Conservation (phyloP, 257 asterid species). For the Cynanchum wilfordii region DNA sequence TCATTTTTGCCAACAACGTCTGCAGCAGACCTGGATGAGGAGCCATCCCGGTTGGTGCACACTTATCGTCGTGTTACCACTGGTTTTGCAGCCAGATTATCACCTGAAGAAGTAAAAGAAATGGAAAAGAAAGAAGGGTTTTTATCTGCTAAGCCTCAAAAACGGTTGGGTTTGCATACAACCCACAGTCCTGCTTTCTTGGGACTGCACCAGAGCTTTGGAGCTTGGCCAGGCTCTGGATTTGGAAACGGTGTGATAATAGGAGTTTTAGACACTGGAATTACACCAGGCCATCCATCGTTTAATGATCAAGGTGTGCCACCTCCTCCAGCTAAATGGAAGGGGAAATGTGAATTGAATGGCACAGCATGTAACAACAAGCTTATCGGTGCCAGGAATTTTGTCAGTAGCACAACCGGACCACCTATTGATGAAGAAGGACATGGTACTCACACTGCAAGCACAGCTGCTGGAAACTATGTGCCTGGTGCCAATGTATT, state of each 20-base stretch:
- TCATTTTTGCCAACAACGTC: constrained; percentile 18
- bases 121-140: constrained; percentile 27
- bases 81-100: constrained; percentile 38
- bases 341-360: constrained; percentile 31
- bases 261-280: constrained; percentile 35
- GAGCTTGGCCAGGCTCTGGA: constrained; percentile 26
- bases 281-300: constrained; percentile 33
- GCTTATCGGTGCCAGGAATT: constrained; percentile 43
- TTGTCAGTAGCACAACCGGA: constrained; percentile 16
- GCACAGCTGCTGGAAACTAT: constrained; percentile 49
- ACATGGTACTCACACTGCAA: constrained; percentile 38
- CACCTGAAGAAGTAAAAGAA: constrained; percentile 21
- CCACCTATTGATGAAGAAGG: constrained; percentile 27
- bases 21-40: not conserved
- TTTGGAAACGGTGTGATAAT: constrained; percentile 38
- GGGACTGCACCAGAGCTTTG: constrained; percentile 25
- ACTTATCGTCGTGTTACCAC: constrained; percentile 27
- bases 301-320: constrained; percentile 32
- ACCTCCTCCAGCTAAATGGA: constrained; percentile 39
- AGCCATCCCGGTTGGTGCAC: constrained; percentile 18
- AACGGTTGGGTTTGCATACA: constrained; percentile 22
- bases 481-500: constrained; percentile 32
- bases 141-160: constrained; percentile 26
- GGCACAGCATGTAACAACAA: constrained; percentile 32
- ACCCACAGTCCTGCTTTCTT: constrained; percentile 39